Conservation (phyloP, 306 rosid species). For the Quercus ilex region DNA sequence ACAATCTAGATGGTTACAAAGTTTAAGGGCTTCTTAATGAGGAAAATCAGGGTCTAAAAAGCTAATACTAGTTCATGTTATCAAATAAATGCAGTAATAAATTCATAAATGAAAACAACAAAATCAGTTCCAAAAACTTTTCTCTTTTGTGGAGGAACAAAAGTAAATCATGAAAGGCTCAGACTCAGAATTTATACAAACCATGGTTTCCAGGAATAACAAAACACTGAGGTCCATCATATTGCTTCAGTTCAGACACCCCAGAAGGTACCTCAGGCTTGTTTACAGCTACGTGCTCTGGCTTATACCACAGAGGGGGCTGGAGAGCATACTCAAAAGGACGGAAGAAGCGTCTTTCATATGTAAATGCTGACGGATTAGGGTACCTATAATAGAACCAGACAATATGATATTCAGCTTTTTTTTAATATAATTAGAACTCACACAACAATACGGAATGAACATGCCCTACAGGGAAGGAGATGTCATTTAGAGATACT, state of each 20-base stretch:
- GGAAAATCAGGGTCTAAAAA: background rate
- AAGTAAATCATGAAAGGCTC: constrained; percentile 4
- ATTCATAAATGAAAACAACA: background rate
- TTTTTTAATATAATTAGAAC: background rate
- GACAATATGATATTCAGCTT: background rate
- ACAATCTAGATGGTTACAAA: background rate
- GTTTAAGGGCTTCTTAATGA: background rate
- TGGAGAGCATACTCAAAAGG: constrained; percentile 97
- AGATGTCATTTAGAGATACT: background rate
- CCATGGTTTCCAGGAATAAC: constrained; percentile 98
- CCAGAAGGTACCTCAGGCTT: constrained; percentile 85
- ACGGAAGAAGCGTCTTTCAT: constrained; percentile 82
- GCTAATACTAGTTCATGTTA: constrained; percentile 3
- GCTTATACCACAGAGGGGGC: constrained; percentile 82
- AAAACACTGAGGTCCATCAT: constrained; percentile 92
- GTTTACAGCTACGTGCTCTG: constrained; percentile 68
- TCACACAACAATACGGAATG: background rate
- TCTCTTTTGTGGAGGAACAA: constrained; percentile 5
- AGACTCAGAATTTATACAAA: constrained; percentile 34
- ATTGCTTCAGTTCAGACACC: constrained; percentile 58
- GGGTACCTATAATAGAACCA: constrained; percentile 64
- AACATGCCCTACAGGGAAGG: background rate
- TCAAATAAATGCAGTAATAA: background rate
- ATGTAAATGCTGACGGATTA: constrained; percentile 87
- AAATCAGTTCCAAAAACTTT: background rate